Evolutionary conservation across 176 grass and related monocot species (phyloP).

Genomic region (Oryza officinalis): DNA sequence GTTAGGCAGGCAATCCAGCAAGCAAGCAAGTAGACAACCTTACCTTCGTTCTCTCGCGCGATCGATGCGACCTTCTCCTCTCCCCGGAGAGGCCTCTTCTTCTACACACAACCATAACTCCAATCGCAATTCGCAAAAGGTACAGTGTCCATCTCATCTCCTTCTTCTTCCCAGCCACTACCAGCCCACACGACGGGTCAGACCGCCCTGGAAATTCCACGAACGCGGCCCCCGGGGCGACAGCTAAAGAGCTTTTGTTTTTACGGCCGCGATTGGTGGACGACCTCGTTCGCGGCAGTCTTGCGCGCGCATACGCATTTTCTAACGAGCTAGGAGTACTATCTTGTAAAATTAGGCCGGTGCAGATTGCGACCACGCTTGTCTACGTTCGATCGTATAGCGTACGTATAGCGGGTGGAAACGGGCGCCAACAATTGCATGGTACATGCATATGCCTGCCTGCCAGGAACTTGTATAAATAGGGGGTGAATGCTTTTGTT

Average conservation of each 20-base stretch:
- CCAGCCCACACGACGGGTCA: neutral
- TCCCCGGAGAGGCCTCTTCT: no score
- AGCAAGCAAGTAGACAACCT: neutral
- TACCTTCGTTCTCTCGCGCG: neutral
- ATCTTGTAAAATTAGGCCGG: neutral
- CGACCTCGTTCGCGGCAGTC: neutral
- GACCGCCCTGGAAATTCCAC: slow-evolving; percentile 23
- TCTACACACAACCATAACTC: neutral
- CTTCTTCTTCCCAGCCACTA: neutral
- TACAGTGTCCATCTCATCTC: neutral
- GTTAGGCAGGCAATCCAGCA: neutral
- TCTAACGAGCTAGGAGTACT: no score
- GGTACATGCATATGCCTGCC: neutral
- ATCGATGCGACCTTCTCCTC: no score
- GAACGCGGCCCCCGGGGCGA: neutral
- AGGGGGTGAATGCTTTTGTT: neutral
- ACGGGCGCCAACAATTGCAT: neutral
- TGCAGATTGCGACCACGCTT: neutral
- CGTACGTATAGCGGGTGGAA: no score
- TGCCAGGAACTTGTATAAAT: slow-evolving; percentile 31
- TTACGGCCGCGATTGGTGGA: slow-evolving; percentile 2
- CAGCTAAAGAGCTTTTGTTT: neutral
- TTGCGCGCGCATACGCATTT: neutral
- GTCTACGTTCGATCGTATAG: neutral
- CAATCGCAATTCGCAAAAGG: neutral